Conservation (phyloP, 2,329 filamentous ascomycete genomes). For the Colletotrichum truncatum region DNA sequence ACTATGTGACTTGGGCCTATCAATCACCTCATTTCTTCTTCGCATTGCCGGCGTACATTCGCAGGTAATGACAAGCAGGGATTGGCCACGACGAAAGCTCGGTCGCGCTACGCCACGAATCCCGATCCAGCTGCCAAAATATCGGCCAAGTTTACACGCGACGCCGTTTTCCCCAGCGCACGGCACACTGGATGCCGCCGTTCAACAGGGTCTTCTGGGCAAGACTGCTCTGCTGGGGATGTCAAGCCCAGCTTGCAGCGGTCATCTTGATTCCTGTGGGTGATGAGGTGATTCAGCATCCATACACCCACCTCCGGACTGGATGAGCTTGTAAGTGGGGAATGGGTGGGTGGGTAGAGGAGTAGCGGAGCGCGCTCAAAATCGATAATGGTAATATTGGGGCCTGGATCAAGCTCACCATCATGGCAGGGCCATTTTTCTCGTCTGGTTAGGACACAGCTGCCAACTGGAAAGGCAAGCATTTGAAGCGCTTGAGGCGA, state of each 20-base stretch:
- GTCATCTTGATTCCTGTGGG: background rate
- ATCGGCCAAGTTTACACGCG: conserved; percentile 13
- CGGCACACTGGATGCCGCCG: conserved; percentile 14
- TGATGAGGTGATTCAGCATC: conserved; percentile 1
- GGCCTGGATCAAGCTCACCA: background rate
- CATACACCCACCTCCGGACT: conserved; percentile 8
- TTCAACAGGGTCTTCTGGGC: conserved; percentile 9
- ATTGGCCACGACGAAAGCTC: background rate
- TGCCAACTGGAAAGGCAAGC: conserved; percentile 1
- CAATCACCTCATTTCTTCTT: background rate
- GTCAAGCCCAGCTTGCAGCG: background rate
- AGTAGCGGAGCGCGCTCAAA: background rate
- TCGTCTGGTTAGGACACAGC: background rate
- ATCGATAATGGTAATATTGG: background rate
- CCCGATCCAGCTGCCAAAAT: conserved; percentile 11
- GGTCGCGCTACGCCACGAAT: conserved; percentile 13
- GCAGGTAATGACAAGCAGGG: conserved; percentile 5
- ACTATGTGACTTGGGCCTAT: background rate
- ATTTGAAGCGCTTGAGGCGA: background rate
- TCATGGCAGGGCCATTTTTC: background rate
- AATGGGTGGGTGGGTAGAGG: background rate
- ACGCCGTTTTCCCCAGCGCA: conserved; percentile 4
- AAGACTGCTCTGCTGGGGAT: background rate
- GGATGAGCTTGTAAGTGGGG: background rate
- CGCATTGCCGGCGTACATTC: background rate